These are phyloP conservation scores for Exsudoporus frostii DNA, from an alignment of 768 basidiomycete genomes.

Conservation along the genomic window DNA sequence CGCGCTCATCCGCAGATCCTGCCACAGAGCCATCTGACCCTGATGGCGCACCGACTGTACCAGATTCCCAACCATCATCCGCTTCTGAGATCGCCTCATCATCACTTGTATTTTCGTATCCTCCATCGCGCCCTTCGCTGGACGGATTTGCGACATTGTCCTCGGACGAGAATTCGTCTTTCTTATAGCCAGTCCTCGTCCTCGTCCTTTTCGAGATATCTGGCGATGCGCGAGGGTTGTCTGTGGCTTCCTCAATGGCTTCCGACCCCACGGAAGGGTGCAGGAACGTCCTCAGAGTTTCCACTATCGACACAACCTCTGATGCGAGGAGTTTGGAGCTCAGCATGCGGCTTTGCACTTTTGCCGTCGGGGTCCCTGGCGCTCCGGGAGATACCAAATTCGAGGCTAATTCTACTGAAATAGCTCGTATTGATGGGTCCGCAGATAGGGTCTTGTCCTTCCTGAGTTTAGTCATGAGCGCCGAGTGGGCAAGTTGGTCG, in stretches of 20 bases:
- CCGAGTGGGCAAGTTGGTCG: conserved; percentile 57
- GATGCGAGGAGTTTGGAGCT: conserved; percentile 74
- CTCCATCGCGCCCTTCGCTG: conserved; percentile 16
- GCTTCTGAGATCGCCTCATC: conserved; percentile 3
- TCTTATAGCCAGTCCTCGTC: neutral
- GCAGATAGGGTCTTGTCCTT: conserved; percentile 63
- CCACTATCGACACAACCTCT: conserved; percentile 51
- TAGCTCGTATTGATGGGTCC: conserved; percentile 46
- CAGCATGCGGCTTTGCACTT: conserved; percentile 68
- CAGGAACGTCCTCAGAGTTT: conserved; percentile 45
- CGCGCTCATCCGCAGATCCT: conserved; percentile 34
- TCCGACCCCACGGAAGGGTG: conserved; percentile 22
- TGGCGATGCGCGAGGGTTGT: conserved; percentile 11
- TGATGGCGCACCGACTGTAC: conserved; percentile 33
- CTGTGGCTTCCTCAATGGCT: conserved; percentile 17
- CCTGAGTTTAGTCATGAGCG: conserved; percentile 67
- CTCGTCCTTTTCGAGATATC: conserved; percentile 12
- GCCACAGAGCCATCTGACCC: conserved; percentile 34
- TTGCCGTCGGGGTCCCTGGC: conserved; percentile 46
- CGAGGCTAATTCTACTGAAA: conserved; percentile 43
- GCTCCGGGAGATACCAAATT: conserved; percentile 33
- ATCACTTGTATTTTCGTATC: conserved; percentile 19
- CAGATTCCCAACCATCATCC: conserved; percentile 42
- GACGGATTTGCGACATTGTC: neutral
- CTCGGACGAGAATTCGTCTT: neutral